Evolutionary conservation across 2,329 filamentous ascomycete species (phyloP), one percentile per base, ranked within the genome.

Genomic region (Chaetomium strumarium): DNA sequence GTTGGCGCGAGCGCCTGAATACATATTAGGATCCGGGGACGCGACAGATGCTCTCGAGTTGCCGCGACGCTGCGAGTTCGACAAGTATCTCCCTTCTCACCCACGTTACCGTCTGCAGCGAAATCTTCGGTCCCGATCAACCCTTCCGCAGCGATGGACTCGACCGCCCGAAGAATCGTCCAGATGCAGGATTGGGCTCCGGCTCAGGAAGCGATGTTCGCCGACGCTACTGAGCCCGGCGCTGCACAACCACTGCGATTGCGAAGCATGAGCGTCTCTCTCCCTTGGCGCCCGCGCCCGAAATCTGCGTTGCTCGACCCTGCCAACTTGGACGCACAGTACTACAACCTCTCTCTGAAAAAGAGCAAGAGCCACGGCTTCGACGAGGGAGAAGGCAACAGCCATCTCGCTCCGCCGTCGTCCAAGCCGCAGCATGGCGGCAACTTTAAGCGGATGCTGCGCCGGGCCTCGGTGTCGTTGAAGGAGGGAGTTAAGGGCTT

Each of bases 391-490:
- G 39, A 48, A 19, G 34, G 36, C n/a, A 36, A 37, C 20, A 36
- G 51, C n/a, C 31, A 46, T 10, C 39, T 41, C 11, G 52, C 36
- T 1, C 55, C 51, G 1, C 16, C 52, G 11, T 47, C 55, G 16
- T 48, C 55, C 33, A 58, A 49, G 30, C 61, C 67, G 55, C 56
- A 63, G 46, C 59, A 67, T 0, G 64, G 65, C 0, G 64, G 65
- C 43, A 67, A 68, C 43, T 63, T 82, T 52, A 78, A 75, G 62
- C 73, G 75, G 44, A 77, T 75, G 56, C 70, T 82, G 46, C 75
- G 79, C 20, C 71, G 80, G 10, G 80, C 79, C 0, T 83, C 80
- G 3, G 61, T 79, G 48, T 79, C 77, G 9, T 62, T 82, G 46
- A 75, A 70, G 45, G 68, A 58, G 1, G 62, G 62, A 2, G 60